Percentiles rank a stretch among this genome's conserved stretches.
phyloP scores from a whole-genome alignment of 2,329 filamentous ascomycete species.

The Exserohilum turcica region DNA sequence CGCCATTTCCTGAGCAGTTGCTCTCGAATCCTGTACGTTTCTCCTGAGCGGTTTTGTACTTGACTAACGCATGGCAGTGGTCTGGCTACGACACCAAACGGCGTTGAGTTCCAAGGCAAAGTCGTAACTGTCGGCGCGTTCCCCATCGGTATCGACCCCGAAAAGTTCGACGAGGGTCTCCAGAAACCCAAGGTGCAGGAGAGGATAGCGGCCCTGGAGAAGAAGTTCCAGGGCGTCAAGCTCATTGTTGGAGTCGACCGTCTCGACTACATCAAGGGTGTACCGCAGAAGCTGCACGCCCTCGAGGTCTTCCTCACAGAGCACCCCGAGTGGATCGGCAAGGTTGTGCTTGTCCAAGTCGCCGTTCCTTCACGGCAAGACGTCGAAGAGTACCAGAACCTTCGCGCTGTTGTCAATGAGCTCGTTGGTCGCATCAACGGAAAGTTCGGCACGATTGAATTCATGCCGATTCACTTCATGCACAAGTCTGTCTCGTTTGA shows the following conservation, averaged over 20 bases:
- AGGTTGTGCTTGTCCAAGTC: conserved; percentile 94
- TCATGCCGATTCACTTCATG: conserved; percentile 98
- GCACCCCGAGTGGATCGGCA: conserved; percentile 97
- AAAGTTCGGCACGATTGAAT: conserved; percentile 94
- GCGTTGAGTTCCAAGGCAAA: conserved; percentile 86
- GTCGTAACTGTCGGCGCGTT: conserved; percentile 93
- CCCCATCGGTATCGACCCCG: conserved; percentile 96
- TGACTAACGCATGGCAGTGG: conserved; percentile 49
- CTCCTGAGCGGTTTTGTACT: not conserved
- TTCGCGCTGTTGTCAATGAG: conserved; percentile 94
- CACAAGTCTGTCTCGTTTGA: conserved; percentile 96
- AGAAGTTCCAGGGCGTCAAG: conserved; percentile 95
- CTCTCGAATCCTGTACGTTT: conserved; percentile 79
- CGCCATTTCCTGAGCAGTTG: conserved; percentile 96
- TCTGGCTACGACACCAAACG: conserved; percentile 84
- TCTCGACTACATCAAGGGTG: conserved; percentile 97
- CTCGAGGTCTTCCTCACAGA: conserved; percentile 96
- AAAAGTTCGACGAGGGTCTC: conserved; percentile 90
- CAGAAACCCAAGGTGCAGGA: conserved; percentile 85
- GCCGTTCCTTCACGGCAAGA: conserved; percentile 94
- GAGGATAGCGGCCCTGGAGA: conserved; percentile 80
- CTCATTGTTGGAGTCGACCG: conserved; percentile 96
- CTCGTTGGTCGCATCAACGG: conserved; percentile 96
- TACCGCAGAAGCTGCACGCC: conserved; percentile 95
- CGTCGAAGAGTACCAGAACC: conserved; percentile 96